Evolutionary conservation across 1,284 basidiomycete genomes (phyloP).

Genomic region (Meripilus lineatus): DNA sequence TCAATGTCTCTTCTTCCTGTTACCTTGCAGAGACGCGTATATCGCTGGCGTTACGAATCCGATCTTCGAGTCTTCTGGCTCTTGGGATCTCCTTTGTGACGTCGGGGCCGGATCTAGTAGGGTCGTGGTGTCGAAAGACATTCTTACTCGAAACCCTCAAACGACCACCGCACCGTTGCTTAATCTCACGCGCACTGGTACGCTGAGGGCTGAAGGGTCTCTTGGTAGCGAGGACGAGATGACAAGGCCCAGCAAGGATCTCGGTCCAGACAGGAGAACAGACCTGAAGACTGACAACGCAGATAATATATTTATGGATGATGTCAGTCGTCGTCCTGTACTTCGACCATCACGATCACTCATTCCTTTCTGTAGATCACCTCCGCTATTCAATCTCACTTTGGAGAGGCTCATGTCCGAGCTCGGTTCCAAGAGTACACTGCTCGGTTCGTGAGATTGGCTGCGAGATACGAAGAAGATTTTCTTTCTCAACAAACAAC

Average conservation of each 20-base stretch:
- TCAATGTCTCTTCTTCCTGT: neutral
- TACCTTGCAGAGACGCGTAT: constrained; percentile 65
- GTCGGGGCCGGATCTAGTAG: constrained; percentile 82
- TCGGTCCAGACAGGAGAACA: constrained; percentile 39
- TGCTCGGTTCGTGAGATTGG: constrained; percentile 67
- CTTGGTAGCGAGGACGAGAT: constrained; percentile 60
- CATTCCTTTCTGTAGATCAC: constrained; percentile 43
- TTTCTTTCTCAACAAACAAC: constrained; percentile 52
- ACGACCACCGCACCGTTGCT: constrained; percentile 35
- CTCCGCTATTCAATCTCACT: constrained; percentile 69
- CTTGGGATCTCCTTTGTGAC: constrained; percentile 93
- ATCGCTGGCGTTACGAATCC: constrained; percentile 97
- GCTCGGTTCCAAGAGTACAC: constrained; percentile 77
- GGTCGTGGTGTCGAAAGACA: constrained; percentile 84
- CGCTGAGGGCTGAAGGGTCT: constrained; percentile 58
- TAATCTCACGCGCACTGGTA: constrained; percentile 48
- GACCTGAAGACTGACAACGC: constrained; percentile 57
- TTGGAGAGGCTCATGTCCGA: constrained; percentile 76
- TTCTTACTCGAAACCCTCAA: constrained; percentile 55
- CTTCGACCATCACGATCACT: constrained; percentile 1
- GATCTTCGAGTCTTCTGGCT: constrained; percentile 82
- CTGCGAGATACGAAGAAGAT: constrained; percentile 78
- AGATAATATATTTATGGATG: constrained; percentile 89
- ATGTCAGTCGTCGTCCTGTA: constrained; percentile 49
- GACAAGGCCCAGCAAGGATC: constrained; percentile 36